A percentile compares a stretch with the other conserved stretches of the same genome.
Conservation (phyloP, 2,329 filamentous ascomycete species). For the Neoscytalidium dimidiatum region DNA sequence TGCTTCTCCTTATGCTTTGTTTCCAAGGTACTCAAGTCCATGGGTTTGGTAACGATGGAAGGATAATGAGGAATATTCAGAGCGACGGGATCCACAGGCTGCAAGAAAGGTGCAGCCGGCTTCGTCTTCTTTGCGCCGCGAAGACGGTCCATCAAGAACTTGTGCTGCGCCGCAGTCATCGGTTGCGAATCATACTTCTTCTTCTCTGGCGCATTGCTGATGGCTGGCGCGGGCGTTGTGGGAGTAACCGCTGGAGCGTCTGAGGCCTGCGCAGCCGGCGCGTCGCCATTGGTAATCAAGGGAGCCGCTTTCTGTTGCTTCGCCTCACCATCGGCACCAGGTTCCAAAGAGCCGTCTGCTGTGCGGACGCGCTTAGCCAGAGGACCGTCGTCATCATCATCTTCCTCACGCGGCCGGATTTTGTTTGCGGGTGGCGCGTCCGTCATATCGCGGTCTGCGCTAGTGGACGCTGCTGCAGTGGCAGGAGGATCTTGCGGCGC, state of each 20-base stretch:
- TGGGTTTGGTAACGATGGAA: conserved; percentile 71
- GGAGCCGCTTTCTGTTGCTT: conserved; percentile 46
- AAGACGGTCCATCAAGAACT: conserved; percentile 65
- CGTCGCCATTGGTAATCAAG: neutral
- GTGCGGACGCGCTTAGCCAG: conserved; percentile 80
- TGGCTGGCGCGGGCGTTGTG: conserved; percentile 1
- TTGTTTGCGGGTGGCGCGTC: conserved; percentile 42
- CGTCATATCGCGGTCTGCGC: conserved; percentile 37
- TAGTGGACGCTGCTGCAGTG: conserved; percentile 7
- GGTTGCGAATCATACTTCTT: conserved; percentile 41
- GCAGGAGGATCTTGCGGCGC: neutral
- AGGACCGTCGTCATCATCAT: conserved; percentile 63
- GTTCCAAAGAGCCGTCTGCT: conserved; percentile 42
- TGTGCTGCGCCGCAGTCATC: conserved; percentile 62
- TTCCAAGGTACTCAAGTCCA: conserved; percentile 85
- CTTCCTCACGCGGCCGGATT: conserved; percentile 76
- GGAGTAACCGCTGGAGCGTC: neutral
- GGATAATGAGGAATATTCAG: conserved; percentile 76
- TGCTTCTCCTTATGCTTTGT: conserved; percentile 69
- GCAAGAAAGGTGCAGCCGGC: conserved; percentile 72
- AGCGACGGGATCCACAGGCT: conserved; percentile 75
- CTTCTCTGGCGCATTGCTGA: conserved; percentile 22
- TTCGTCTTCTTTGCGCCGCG: conserved; percentile 85
- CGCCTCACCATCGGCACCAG: conserved; percentile 39
- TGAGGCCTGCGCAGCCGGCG: neutral